phyloP scores from a whole-genome alignment of 208 protist species.

The Trypanosoma conorhini region DNA sequence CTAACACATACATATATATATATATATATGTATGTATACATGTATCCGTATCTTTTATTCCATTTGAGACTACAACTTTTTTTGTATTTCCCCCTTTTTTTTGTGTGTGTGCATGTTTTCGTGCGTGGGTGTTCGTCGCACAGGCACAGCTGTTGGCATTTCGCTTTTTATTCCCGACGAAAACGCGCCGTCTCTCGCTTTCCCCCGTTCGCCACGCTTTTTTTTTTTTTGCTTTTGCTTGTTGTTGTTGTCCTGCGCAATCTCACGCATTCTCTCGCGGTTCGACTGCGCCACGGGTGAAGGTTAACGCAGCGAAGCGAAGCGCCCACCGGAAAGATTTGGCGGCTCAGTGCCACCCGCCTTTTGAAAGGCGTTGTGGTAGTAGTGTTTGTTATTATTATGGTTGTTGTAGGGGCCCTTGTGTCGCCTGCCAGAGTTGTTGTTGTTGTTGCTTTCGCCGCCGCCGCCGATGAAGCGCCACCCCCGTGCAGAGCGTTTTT shows the following conservation, averaged over 20 bases:
- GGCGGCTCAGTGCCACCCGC: neutral
- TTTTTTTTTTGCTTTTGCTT: neutral
- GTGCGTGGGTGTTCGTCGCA: neutral
- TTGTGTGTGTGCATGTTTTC: neutral
- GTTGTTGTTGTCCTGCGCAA: too few species aligned
- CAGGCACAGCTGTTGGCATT: neutral
- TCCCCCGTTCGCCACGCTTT: neutral
- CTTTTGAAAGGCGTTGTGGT: neutral
- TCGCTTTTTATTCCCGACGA: neutral
- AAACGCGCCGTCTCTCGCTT: neutral
- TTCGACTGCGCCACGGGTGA: neutral
- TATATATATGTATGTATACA: neutral
- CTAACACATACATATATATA: neutral
- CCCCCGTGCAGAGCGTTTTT: neutral
- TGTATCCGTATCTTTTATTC: neutral
- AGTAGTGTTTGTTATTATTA: neutral
- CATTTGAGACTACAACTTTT: neutral
- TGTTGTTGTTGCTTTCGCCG: constrained; percentile 16
- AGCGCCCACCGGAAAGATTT: constrained; percentile 35
- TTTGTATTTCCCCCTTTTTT: neutral
- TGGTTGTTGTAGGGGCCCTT: constrained; percentile 16
- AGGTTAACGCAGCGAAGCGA: constrained; percentile 22
- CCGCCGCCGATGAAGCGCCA: constrained; percentile 16
- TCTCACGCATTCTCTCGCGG: too few species aligned
- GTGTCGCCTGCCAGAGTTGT: constrained; percentile 8